Base-by-base conservation (phyloP, 176 grass and related monocot species). In the Lolium rigidum region DNA sequence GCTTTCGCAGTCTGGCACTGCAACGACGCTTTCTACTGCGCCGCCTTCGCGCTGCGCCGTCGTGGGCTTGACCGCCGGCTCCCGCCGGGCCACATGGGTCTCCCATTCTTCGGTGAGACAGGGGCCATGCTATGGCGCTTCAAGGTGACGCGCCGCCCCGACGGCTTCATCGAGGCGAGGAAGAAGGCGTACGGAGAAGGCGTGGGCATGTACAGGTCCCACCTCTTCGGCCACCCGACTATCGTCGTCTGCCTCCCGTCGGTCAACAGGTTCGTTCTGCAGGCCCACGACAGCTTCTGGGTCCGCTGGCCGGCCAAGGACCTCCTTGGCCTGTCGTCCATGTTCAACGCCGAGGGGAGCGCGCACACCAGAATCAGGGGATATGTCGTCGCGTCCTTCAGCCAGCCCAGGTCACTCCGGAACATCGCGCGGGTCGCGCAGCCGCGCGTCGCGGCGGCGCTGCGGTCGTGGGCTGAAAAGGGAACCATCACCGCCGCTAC, bases 11-110 rank as follows among this genome's bases (percentile, higher is more conserved):
- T 78, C 6, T 78, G 47, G 13, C 74, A 78, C 74, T 1, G 17
- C 26, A 65, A 16, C 60, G 73, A 85, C 60, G 48, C 20, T 4
- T 5, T 12, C 60, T 9, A 85, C 74, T 4, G 60, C 74, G 61
- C 46, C 28, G 31, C 18, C 4, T 78, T 85, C 73, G 57, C 72
- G 26, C 10, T 77, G 26, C 26, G 26, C 16, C 76, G 10, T 1
- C 52, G 2, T 5, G 52, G 52, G 4, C 52, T 5, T 15, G 5
- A 7, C 28, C 12, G 6, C 8, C 20, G n/a, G 13, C 74, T 89
- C 59, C 87, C 87, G 28, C 87, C 82, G 6, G 87, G 82, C 9
- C 87, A 85, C 76, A 89, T 85, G 87, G 87, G 87, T 24, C 37
- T 88, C 17, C 81, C 87, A 2, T 83, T 84, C 44, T 0, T 88